These are phyloP conservation scores for Microstroma glucosiphilum DNA, from an alignment of 1,284 basidiomycete genomes.

Conservation along the genomic window DNA sequence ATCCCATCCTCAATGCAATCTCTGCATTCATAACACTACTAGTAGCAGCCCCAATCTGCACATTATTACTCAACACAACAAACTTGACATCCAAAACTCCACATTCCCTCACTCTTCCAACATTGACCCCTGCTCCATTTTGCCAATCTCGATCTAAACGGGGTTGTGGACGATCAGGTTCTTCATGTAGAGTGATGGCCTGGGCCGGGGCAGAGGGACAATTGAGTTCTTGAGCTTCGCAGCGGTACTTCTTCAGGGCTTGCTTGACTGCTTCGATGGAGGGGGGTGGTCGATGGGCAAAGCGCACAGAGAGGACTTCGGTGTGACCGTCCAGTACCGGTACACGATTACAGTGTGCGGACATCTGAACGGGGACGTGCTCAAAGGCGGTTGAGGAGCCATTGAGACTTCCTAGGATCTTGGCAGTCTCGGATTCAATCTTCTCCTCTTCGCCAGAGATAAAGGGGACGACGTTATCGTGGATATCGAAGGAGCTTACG, in stretches of 20 bases:
- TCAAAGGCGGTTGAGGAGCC: conserved; percentile 60
- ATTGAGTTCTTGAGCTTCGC: conserved; percentile 70
- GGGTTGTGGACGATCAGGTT: conserved; percentile 87
- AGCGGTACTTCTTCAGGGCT: conserved; percentile 68
- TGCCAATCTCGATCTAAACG: conserved; percentile 84
- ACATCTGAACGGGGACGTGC: conserved; percentile 71
- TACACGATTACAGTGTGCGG: conserved; percentile 85
- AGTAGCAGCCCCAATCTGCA: conserved; percentile 91
- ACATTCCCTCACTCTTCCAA: conserved; percentile 85
- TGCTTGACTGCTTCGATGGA: conserved; percentile 79
- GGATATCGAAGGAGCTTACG: conserved; percentile 78
- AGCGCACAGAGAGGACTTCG: conserved; percentile 79
- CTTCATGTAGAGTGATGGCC: conserved; percentile 87
- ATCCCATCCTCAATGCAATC: conserved; percentile 76
- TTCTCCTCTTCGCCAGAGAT: conserved; percentile 84
- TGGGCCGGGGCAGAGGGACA: conserved; percentile 80
- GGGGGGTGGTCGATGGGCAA: conserved; percentile 72
- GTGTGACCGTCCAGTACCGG: conserved; percentile 89
- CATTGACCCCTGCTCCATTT: conserved; percentile 83
- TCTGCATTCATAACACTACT: conserved; percentile 97
- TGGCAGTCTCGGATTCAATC: conserved; percentile 96
- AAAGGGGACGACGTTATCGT: conserved; percentile 94
- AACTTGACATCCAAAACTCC: conserved; percentile 77
- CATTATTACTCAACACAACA: conserved; percentile 88
- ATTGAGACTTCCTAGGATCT: conserved; percentile 70